phyloP scores from a whole-genome alignment of 257 asterid genomes.

The Fraxinus quadrangulata region DNA sequence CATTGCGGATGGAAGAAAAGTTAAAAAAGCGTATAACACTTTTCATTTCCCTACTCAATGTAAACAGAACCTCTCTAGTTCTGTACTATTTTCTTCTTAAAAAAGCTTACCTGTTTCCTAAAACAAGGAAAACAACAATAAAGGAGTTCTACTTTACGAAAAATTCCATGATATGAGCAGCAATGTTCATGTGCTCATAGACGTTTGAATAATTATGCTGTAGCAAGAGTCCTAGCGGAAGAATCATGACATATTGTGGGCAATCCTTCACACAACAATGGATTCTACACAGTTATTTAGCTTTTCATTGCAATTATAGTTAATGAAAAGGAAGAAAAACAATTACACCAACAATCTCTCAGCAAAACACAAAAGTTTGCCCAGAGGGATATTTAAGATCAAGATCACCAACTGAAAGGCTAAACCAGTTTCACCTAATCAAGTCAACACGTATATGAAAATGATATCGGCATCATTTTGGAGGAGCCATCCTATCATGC shows the following conservation, averaged over 20 bases:
- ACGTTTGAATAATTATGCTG: too few relatives aligned
- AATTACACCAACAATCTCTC: background rate
- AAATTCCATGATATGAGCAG: too few relatives aligned
- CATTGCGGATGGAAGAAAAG: background rate
- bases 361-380: background rate
- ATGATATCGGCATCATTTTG: conserved; percentile 31
- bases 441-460: background rate
- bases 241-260: background rate
- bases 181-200: too few relatives aligned
- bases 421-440: background rate
- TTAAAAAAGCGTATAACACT: too few relatives aligned
- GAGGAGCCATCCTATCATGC: conserved; percentile 28
- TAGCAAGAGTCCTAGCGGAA: background rate
- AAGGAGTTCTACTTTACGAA: too few relatives aligned
- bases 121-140: too few relatives aligned
- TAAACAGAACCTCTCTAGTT: too few relatives aligned
- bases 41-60: too few relatives aligned
- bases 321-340: background rate
- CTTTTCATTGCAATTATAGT: background rate
- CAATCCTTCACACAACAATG: background rate
- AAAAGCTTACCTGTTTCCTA: too few relatives aligned
- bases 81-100: too few relatives aligned
- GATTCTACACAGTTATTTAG: background rate
- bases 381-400: background rate
- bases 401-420: background rate